Percentiles rank a stretch among this genome's conserved stretches.
Conservation (phyloP, 2,329 filamentous ascomycete species). For the Calycina marina region DNA sequence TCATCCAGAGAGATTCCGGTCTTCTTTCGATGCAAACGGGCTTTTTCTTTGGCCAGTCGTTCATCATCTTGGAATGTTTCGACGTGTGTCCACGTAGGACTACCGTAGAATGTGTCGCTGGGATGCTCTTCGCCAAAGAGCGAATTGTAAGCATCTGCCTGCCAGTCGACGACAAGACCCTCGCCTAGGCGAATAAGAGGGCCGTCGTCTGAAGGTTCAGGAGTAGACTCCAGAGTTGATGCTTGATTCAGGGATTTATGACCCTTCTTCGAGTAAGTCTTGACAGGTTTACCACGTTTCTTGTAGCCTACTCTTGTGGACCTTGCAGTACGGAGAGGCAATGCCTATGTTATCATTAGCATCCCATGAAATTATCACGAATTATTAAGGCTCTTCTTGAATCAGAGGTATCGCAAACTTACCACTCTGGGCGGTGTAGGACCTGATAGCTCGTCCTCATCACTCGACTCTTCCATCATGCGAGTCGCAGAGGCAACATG, state of each 20-base stretch:
- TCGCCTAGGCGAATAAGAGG: conserved; percentile 69
- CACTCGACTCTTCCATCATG: conserved; percentile 45
- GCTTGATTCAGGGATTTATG: conserved; percentile 14
- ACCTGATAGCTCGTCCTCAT: conserved; percentile 27
- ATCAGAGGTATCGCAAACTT: neutral
- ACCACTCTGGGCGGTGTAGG: conserved; percentile 1
- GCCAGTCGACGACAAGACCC: conserved; percentile 80
- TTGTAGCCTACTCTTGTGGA: conserved; percentile 20
- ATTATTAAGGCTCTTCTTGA: too few species aligned
- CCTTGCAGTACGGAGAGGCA: conserved; percentile 19
- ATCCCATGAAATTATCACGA: too few species aligned
- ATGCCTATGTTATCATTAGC: conserved; percentile 20
- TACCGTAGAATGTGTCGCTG: conserved; percentile 39
- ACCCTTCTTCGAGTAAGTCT: conserved; percentile 26
- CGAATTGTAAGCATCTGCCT: conserved; percentile 48
- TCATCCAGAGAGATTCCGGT: conserved; percentile 75
- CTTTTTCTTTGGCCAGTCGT: conserved; percentile 46
- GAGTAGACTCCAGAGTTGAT: conserved; percentile 7
- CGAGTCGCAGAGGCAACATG: conserved; percentile 27
- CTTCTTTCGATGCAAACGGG: conserved; percentile 50
- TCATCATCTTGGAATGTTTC: conserved; percentile 41
- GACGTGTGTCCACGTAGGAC: conserved; percentile 38
- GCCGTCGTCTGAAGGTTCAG: conserved; percentile 30
- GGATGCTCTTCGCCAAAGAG: conserved; percentile 42
- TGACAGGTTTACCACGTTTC: conserved; percentile 18